Evolutionary conservation across 2,329 filamentous ascomycete genomes (phyloP).

Genomic region (Aspergillus ochraceoroseus): DNA sequence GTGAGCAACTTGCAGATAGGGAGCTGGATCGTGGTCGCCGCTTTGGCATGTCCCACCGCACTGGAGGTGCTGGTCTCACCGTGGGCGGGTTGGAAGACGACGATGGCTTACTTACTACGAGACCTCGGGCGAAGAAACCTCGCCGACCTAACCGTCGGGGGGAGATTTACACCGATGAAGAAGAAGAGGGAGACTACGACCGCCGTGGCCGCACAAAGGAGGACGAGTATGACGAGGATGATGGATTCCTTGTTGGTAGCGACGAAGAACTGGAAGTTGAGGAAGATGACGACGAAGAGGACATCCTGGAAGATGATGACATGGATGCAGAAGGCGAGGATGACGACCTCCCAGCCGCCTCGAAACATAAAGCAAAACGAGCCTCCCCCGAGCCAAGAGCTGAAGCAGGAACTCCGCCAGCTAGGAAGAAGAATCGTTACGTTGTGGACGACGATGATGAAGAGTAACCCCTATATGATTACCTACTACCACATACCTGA

Average conservation of each 20-base stretch:
- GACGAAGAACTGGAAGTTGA: constrained; percentile 48
- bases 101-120: constrained; percentile 45
- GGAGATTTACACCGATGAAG: constrained; percentile 48
- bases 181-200: constrained; percentile 48
- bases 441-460: constrained; percentile 49
- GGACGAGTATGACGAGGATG: constrained; percentile 77
- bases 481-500: no score
- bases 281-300: constrained; percentile 43
- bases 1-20: constrained; percentile 53
- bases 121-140: constrained; percentile 37
- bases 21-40: constrained; percentile 53
- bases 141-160: constrained; percentile 43
- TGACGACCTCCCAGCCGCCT: constrained; percentile 30
- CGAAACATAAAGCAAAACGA: constrained; percentile 30
- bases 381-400: constrained; percentile 20
- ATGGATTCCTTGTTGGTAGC: constrained; percentile 63
- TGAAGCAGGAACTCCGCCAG: constrained; percentile 33
- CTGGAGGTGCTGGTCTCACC: constrained; percentile 50
- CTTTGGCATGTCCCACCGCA: constrained; percentile 42
- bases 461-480: no score
- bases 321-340: constrained; percentile 45
- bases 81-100: constrained; percentile 57
- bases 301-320: constrained; percentile 42
- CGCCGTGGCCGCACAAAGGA: constrained; percentile 54
- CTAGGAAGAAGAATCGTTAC: constrained; percentile 46